These are phyloP conservation scores for Fusarium sp. DNA, from an alignment of 2,329 filamentous ascomycete species.

Conservation along the genomic window DNA sequence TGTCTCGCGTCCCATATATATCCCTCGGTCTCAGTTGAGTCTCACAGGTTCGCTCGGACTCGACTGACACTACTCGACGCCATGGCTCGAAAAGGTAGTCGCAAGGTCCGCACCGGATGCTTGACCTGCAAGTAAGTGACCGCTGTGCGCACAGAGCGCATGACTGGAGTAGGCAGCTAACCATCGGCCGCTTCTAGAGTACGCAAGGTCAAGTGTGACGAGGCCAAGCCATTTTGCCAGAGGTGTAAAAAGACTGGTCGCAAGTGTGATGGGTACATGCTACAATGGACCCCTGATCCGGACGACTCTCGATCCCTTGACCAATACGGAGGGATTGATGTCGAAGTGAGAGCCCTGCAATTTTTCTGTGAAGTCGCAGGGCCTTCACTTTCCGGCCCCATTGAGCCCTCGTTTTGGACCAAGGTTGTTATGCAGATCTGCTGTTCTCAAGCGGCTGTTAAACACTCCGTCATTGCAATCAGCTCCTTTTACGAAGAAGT, in stretches of 20 bases:
- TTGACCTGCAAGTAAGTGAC: slow-evolving; percentile 12
- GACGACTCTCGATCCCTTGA: neutral
- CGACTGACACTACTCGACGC: slow-evolving; percentile 3
- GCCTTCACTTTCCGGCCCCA: neutral
- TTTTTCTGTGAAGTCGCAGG: slow-evolving; percentile 5
- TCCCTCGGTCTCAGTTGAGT: neutral
- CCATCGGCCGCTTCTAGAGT: neutral
- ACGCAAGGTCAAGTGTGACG: slow-evolving; percentile 1
- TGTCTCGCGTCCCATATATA: neutral
- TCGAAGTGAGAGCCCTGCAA: slow-evolving; percentile 2
- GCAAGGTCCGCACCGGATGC: slow-evolving; percentile 13
- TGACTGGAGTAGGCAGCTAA: neutral
- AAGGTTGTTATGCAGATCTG: slow-evolving; percentile 4
- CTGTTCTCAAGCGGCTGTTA: neutral
- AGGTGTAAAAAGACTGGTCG: too few species aligned
- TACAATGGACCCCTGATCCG: neutral
- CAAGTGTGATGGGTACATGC: neutral
- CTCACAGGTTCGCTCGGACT: slow-evolving; percentile 12
- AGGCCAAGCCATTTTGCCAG: too few species aligned
- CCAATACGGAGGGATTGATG: neutral
- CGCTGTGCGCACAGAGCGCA: neutral
- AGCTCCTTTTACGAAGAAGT: slow-evolving; percentile 4
- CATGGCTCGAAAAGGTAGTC: slow-evolving; percentile 9
- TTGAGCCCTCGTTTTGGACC: neutral
- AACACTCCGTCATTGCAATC: neutral